Conservation (phyloP, 2,329 filamentous ascomycete genomes). For the Aspergillus fumigatiaffinis region DNA sequence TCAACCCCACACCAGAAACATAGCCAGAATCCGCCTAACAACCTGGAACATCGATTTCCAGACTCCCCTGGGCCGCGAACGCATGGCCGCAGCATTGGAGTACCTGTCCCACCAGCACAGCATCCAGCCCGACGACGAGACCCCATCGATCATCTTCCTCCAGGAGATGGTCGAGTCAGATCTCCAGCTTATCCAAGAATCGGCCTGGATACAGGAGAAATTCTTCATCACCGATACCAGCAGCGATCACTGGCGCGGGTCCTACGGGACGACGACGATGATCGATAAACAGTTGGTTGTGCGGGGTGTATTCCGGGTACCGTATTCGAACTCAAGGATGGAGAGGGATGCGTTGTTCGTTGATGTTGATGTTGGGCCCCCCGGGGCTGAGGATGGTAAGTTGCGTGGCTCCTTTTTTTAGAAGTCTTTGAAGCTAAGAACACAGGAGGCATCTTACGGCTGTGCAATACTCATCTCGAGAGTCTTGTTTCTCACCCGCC, state of each 20-base stretch:
- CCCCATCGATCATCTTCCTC: slow-evolving; percentile 45
- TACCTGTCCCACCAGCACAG: slow-evolving; percentile 30
- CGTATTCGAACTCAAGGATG: slow-evolving; percentile 48
- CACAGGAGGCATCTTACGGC: slow-evolving; percentile 34
- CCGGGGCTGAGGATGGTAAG: too few relatives aligned
- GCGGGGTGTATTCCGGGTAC: slow-evolving; percentile 47
- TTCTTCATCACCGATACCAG: slow-evolving; percentile 51
- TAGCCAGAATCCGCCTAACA: slow-evolving; percentile 29
- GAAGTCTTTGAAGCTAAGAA: not conserved
- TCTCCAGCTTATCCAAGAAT: slow-evolving; percentile 41
- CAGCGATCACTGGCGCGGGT: slow-evolving; percentile 41
- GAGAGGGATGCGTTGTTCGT: slow-evolving; percentile 54
- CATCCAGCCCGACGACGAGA: slow-evolving; percentile 5
- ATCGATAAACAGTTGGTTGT: slow-evolving; percentile 48
- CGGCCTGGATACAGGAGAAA: slow-evolving; percentile 45
- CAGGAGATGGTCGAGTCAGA: slow-evolving; percentile 52
- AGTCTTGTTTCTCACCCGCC: slow-evolving; percentile 49
- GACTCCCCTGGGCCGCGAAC: slow-evolving; percentile 31
- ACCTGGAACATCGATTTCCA: slow-evolving; percentile 52
- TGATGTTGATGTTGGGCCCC: slow-evolving; percentile 35
- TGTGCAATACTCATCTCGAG: slow-evolving; percentile 58
- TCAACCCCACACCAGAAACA: not conserved
- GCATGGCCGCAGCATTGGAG: slow-evolving; percentile 41
- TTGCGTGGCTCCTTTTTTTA: too few relatives aligned
- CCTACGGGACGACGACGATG: slow-evolving; percentile 54